A percentile compares a stretch with the other conserved stretches of the same genome.
Conservation (phyloP, 2,329 filamentous ascomycete genomes). For the Clonostachys rosea region DNA sequence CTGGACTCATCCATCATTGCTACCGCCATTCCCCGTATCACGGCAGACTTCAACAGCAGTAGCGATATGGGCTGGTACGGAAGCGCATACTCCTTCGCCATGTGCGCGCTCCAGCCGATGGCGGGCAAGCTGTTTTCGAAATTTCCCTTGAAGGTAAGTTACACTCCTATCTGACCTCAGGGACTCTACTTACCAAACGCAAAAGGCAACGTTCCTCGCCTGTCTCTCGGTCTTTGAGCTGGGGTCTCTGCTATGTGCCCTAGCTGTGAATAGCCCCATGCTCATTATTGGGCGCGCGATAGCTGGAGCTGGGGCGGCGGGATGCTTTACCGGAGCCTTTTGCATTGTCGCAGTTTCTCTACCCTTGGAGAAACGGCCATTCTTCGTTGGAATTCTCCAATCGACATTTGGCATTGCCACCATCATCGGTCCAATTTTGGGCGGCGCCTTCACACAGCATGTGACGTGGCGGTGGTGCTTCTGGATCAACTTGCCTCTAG, state of each 20-base stretch:
- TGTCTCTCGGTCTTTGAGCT: conserved; percentile 5
- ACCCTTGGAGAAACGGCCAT: not conserved
- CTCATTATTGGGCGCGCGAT: conserved; percentile 5
- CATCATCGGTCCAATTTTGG: conserved; percentile 13
- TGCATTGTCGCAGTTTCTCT: not conserved
- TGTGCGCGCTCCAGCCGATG: conserved; percentile 60
- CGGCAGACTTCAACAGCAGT: conserved; percentile 57
- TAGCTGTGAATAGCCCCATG: conserved; percentile 3
- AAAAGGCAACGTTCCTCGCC: conserved; percentile 9
- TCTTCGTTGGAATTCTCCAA: conserved; percentile 9
- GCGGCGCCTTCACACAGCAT: conserved; percentile 14
- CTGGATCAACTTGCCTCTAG: conserved; percentile 38
- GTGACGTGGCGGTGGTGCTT: conserved; percentile 22
- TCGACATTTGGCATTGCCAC: conserved; percentile 12
- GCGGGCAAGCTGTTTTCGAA: conserved; percentile 63
- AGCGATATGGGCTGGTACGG: conserved; percentile 76
- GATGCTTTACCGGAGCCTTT: not conserved
- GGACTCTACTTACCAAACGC: conserved; percentile 40
- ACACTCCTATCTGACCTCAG: too few relatives aligned
- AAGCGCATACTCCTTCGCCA: conserved; percentile 67
- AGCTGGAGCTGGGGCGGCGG: conserved; percentile 1
- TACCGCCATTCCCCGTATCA: conserved; percentile 60
- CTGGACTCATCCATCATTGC: too few relatives aligned
- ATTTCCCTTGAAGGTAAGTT: conserved; percentile 47
- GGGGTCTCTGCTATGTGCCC: conserved; percentile 4